Evolutionary conservation across 1,284 basidiomycete genomes (phyloP).

Genomic region (Boletus hoseneyae): DNA sequence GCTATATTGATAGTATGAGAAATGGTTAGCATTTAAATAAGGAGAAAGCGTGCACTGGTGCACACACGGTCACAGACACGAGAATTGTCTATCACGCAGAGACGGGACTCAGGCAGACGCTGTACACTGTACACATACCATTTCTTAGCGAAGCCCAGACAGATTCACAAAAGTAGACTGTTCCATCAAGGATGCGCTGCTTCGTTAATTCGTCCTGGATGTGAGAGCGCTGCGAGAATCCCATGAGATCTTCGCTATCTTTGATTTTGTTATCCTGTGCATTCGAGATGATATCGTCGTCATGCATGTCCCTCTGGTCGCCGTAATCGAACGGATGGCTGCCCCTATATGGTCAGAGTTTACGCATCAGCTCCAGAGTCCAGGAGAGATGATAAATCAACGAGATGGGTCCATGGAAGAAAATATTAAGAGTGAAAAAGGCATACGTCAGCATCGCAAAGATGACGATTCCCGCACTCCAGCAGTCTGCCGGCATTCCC

Average conservation of each 20-base stretch:
- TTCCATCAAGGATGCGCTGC: conserved; percentile 61
- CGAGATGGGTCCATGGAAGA: background rate
- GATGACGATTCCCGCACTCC: conserved; percentile 77
- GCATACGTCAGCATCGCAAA: conserved; percentile 79
- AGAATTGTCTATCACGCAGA: conserved; percentile 1
- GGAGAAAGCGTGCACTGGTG: background rate
- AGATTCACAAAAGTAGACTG: conserved; percentile 49
- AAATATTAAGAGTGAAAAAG: background rate
- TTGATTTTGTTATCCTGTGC: conserved; percentile 13
- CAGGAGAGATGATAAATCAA: conserved; percentile 7
- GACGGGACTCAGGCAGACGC: background rate
- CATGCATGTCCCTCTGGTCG: conserved; percentile 29
- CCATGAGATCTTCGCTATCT: conserved; percentile 31
- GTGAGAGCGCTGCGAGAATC: conserved; percentile 44
- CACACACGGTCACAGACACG: conserved; percentile 1
- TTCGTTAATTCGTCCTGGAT: conserved; percentile 60
- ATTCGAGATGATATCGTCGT: conserved; percentile 6
- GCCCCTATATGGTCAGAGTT: conserved; percentile 43
- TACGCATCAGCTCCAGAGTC: conserved; percentile 9
- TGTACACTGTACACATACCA: conserved; percentile 52
- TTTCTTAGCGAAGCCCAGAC: conserved; percentile 55
- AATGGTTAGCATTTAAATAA: conserved; percentile 11
- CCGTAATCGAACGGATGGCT: conserved; percentile 71
- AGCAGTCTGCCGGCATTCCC: conserved; percentile 79
- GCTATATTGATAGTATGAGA: conserved; percentile 38